A percentile compares a stretch with the other conserved stretches of the same genome.
Evolutionary conservation across 1,139 yeast genomes (phyloP).

Genomic region (Saccharomyces hybrid): DNA sequence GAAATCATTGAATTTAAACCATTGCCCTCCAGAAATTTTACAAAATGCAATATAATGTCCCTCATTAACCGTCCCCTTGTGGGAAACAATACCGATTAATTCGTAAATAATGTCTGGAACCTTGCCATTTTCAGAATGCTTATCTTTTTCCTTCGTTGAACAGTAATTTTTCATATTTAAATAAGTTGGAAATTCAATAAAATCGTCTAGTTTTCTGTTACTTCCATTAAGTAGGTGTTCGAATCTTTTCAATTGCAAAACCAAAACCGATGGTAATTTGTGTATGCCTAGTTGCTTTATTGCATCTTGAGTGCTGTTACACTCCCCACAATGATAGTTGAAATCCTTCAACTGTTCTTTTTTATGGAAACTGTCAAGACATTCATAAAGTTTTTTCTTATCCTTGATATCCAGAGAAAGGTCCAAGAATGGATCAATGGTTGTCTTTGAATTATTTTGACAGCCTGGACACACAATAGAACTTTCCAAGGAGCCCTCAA

Average conservation of each 20-base stretch:
- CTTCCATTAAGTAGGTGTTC: constrained; percentile 57
- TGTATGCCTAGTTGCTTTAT: constrained; percentile 63
- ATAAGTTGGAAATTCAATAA: constrained; percentile 63
- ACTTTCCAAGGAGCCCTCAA: constrained; percentile 67
- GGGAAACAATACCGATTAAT: constrained; percentile 79
- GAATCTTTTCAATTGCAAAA: constrained; percentile 80
- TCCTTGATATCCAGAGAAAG: constrained; percentile 65
- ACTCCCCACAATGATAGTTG: constrained; percentile 59
- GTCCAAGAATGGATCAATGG: constrained; percentile 87
- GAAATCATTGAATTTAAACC: constrained; percentile 92
- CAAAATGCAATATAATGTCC: constrained; percentile 87
- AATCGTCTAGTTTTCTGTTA: constrained; percentile 63
- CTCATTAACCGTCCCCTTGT: constrained; percentile 86
- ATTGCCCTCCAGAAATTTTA: constrained; percentile 60
- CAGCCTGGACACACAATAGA: constrained; percentile 71
- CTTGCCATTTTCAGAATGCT: constrained; percentile 7
- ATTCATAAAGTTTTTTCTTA: constrained; percentile 43
- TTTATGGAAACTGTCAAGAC: constrained; percentile 69
- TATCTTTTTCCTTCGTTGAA: constrained; percentile 22
- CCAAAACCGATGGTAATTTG: constrained; percentile 66
- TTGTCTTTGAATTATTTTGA: constrained; percentile 47
- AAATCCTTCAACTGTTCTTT: constrained; percentile 65
- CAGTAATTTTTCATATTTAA: constrained; percentile 63
- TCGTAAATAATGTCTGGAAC: constrained; percentile 49
- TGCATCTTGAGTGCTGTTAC: constrained; percentile 57